Evolutionary conservation across 768 basidiomycete species (phyloP).

Genomic region (Coprinellus micaceus): DNA sequence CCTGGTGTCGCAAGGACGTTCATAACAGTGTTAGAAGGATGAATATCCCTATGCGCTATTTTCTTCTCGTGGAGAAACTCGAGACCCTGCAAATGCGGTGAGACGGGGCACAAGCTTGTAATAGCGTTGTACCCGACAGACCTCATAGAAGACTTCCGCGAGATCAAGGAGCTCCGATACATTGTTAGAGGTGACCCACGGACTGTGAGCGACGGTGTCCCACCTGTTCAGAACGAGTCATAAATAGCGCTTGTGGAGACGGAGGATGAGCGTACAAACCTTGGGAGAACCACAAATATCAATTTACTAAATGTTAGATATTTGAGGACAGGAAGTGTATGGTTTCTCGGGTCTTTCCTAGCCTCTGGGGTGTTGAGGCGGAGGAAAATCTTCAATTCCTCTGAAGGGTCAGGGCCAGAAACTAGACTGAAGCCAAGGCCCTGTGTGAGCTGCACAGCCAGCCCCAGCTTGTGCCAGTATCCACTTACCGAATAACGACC

Average conservation of each 20-base stretch:
- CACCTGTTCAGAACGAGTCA: background rate
- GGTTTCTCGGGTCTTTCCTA: slow-evolving; percentile 12
- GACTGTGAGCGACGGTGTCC: too few species aligned
- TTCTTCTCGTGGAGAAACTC: slow-evolving; percentile 15
- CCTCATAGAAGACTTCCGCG: background rate
- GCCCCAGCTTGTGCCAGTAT: background rate
- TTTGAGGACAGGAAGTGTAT: slow-evolving; percentile 13
- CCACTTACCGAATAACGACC: slow-evolving; percentile 15
- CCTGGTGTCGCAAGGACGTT: slow-evolving; percentile 1
- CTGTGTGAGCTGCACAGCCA: background rate
- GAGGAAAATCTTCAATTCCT: background rate
- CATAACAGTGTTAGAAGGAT: slow-evolving; percentile 6
- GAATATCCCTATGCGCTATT: slow-evolving; percentile 14
- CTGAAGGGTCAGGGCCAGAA: background rate
- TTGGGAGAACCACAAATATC: slow-evolving; percentile 15
- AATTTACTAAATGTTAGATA: slow-evolving; percentile 10
- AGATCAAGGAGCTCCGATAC: background rate
- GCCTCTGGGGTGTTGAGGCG: slow-evolving; percentile 5
- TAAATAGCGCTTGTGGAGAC: background rate
- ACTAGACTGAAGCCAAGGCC: background rate
- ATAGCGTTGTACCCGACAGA: background rate
- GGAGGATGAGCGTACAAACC: slow-evolving; percentile 4
- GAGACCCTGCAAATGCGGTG: slow-evolving; percentile 4
- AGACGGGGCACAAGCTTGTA: background rate
- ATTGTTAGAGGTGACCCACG: background rate